Evolutionary conservation across 495 filamentous ascomycete species (phyloP), one percentile per base, ranked within the genome.

Genomic region (Rusavskia elegans): DNA sequence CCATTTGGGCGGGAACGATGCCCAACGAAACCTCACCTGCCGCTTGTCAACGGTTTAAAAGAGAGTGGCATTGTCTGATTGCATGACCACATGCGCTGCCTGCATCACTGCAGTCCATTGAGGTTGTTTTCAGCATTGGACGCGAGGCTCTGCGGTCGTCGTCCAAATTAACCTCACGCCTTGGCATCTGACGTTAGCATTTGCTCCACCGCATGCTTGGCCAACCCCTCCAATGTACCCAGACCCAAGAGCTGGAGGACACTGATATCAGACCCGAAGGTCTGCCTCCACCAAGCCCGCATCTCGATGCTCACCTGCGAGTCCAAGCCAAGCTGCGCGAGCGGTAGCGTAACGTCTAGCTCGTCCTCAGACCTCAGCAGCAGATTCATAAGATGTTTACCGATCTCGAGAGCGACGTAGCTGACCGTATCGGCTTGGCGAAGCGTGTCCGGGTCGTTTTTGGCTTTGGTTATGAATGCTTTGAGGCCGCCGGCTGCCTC

Each of bases 281-380:
- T 57, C 29, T 65, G 65, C 14, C 64, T 50, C 29, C 63, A 69
- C 71, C 73, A 76, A 5, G 60, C 65, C 9, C 70, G 60, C 42
- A 77, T 58, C 51, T 76, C 73, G 53, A 77, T 69, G 5, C 67
- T 63, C 6, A 76, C 64, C 11, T 76, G 58, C 0, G 69, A 72
- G 48, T 77, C 73, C 27, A 76, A 59, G 3, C 66, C 63, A 6
- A 66, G 51, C 29, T 64, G 59, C 0, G 62, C 58, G 37, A 74
- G 53, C 0, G 60, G 58, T 36, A 62, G 53, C 5, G 56, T 54
- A 1, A 63, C 56, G 45, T 72, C 64, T 2, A 75, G 41, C 3
- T 73, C 71, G 3, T 69, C 68, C 8, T 66, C 58, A 9, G 67
- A 58, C 11, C 68, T 65, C 13, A 68, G 57, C 17, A 71, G 61